These are phyloP conservation scores for Oryza meridionalis DNA, from an alignment of 176 grass and related monocot genomes.

Conservation along the genomic window DNA sequence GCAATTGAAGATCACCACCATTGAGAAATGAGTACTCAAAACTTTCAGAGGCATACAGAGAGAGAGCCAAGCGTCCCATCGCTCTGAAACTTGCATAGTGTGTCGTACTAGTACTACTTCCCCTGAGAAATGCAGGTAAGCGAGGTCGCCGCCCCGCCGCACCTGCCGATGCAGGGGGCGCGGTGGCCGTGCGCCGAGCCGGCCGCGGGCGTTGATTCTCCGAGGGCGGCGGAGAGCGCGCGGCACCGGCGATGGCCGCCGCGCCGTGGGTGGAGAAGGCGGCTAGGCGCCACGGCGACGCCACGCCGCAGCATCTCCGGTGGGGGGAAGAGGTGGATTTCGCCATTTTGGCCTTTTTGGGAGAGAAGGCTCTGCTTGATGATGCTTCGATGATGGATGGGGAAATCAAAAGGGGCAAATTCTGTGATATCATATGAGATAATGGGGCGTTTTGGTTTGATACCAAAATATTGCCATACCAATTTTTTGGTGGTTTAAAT, in stretches of 20 bases:
- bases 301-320: neutral
- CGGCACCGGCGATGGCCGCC: neutral
- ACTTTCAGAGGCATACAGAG: neutral
- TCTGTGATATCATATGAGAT: too few species aligned
- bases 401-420: too few species aligned
- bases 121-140: neutral
- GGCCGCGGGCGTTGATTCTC: neutral
- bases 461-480: too few species aligned
- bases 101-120: neutral
- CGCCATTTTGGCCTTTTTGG: neutral
- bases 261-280: too few species aligned
- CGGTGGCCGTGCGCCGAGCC: conserved; percentile 39
- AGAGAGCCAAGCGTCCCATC: neutral
- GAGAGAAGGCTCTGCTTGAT: too few species aligned
- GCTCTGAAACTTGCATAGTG: neutral
- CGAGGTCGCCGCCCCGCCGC: neutral
- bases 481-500: too few species aligned
- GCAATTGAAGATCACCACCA: neutral
- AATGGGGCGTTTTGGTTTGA: too few species aligned
- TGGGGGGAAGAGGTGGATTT: neutral
- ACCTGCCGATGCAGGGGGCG: conserved; percentile 33
- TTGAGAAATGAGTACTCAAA: neutral
- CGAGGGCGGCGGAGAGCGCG: conserved; percentile 23
- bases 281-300: neutral
- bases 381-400: too few species aligned